These are phyloP conservation scores for Hippophae tibetana DNA, from an alignment of 306 rosid genomes.

Conservation along the genomic window DNA sequence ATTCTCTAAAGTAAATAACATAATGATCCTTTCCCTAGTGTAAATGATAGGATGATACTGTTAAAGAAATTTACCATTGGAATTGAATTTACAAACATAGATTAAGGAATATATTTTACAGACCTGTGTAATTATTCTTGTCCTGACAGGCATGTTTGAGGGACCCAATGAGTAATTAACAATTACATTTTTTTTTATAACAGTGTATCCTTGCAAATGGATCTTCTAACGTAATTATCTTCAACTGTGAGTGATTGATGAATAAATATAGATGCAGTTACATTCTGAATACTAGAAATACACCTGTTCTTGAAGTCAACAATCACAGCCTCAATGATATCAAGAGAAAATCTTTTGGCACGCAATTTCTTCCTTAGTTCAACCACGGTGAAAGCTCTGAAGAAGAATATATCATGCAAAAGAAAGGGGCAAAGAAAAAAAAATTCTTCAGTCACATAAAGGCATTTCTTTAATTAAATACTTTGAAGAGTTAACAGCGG, in stretches of 20 bases:
- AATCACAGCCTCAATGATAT: conserved; percentile 49
- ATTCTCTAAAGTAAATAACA: not conserved
- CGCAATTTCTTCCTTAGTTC: conserved; percentile 67
- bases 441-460: conserved; percentile 5
- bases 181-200: too few species aligned
- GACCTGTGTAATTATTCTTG: too few species aligned
- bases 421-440: not conserved
- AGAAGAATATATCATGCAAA: conserved; percentile 4
- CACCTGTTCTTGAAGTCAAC: conserved; percentile 59
- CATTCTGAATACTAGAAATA: conserved; percentile 18
- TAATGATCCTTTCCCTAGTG: not conserved
- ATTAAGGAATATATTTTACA: not conserved
- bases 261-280: not conserved
- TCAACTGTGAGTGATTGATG: conserved; percentile 2
- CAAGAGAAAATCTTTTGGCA: conserved; percentile 43
- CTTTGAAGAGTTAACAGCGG: not conserved
- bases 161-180: not conserved
- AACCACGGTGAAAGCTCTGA: conserved; percentile 72
- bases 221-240: not conserved
- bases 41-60: conserved; percentile 1
- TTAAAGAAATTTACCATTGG: not conserved
- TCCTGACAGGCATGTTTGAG: not conserved
- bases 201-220: not conserved
- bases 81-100: conserved; percentile 2
- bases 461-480: not conserved